Conservation (phyloP, 371 early-diverging fungal genomes). For the Dentiscutata heterogama region DNA sequence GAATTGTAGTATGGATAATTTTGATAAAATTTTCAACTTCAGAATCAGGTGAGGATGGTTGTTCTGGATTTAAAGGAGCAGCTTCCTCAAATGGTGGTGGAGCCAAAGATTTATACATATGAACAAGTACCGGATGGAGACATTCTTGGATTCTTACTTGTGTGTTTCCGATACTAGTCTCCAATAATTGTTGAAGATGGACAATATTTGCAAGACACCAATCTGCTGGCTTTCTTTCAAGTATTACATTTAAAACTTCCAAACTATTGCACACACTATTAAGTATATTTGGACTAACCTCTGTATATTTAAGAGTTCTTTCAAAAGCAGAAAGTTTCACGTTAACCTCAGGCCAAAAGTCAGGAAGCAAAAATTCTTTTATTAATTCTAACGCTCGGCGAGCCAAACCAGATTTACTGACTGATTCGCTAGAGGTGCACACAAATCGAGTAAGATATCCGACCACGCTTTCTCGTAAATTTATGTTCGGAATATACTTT, state of each 20-base stretch:
- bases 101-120: slow-evolving; percentile 59
- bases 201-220: slow-evolving; percentile 78
- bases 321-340: slow-evolving; percentile 56
- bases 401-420: slow-evolving; percentile 62
- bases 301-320: slow-evolving; percentile 50
- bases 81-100: too few relatives aligned
- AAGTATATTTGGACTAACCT: slow-evolving; percentile 52
- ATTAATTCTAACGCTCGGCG: slow-evolving; percentile 72
- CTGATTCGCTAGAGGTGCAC: slow-evolving; percentile 69
- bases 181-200: slow-evolving; percentile 74
- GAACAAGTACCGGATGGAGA: slow-evolving; percentile 74
- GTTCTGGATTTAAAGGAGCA: neutral
- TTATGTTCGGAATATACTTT: slow-evolving; percentile 64
- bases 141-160: slow-evolving; percentile 69
- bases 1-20: slow-evolving; percentile 70
- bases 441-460: slow-evolving; percentile 81
- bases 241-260: slow-evolving; percentile 74
- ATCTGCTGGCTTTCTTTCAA: slow-evolving; percentile 66
- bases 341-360: slow-evolving; percentile 59
- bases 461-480: slow-evolving; percentile 73
- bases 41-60: slow-evolving; percentile 48
- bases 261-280: slow-evolving; percentile 62
- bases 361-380: slow-evolving; percentile 66
- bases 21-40: slow-evolving; percentile 68
- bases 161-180: slow-evolving; percentile 74